A percentile compares a stretch with the other conserved stretches of the same genome.
Evolutionary conservation across 306 rosid species (phyloP).

Genomic region (Prinsepia uniflora): DNA sequence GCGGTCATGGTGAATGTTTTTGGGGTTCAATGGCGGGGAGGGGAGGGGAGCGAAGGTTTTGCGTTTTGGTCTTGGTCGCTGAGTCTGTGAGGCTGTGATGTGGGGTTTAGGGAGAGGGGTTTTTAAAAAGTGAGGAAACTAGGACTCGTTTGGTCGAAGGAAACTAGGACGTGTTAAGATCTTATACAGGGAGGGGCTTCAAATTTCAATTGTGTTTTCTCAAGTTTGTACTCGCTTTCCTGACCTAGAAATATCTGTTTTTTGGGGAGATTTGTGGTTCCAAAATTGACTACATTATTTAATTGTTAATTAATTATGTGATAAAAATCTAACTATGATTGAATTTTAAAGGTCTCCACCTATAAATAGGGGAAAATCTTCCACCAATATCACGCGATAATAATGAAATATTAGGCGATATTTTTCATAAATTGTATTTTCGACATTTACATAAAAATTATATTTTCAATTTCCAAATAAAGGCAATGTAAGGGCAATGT

Average conservation of each 20-base stretch:
- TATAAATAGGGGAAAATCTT: no score
- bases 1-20: conserved; percentile 30
- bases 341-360: no score
- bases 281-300: no score
- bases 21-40: background rate
- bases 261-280: no score
- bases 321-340: no score
- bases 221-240: conserved; percentile 18
- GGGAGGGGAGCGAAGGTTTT: background rate
- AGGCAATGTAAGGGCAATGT: no score
- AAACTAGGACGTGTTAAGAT: background rate
- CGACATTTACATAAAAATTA: no score
- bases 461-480: no score
- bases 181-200: background rate
- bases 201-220: background rate
- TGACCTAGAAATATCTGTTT: background rate
- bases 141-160: background rate
- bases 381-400: no score
- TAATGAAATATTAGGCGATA: no score
- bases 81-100: background rate
- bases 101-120: background rate
- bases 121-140: background rate
- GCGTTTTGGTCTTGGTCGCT: background rate
- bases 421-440: no score
- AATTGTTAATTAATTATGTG: no score